Evolutionary conservation across 2,329 filamentous ascomycete genomes (phyloP), one percentile per base, ranked within the genome.

Genomic region (Claviceps fusiformis): DNA sequence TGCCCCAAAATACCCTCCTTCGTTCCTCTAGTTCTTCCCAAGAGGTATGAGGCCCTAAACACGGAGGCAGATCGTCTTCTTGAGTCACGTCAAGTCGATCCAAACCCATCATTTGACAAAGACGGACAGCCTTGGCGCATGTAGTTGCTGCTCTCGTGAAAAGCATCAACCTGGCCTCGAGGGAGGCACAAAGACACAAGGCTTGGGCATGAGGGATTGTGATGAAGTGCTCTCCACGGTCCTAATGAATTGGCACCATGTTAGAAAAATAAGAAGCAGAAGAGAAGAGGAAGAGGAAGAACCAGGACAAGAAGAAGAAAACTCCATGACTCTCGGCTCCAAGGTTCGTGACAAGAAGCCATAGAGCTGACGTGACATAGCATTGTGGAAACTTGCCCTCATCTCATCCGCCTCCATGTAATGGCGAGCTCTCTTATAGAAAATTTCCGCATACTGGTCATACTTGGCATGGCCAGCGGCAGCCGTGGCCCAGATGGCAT

Each of bases 131-230:
- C 62, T 86, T 77, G 24, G 89, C 87, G 11, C 82, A 79, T 58
- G 87, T 95, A 73, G 95, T 81, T 74, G 89, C 90, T 1, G 91
- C 88, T 57, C 90, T 78, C 0, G 89, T 90, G 63, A 95, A 95
- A 61, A 85, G 82, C 78, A 95, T 87, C 60, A 79, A 78, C 65
- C 86, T 91, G 62, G 92, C 93, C 67, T 97, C 92, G 63, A 90
- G 89, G 1, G 79, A 82, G 3, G 81, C 78, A 44, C 90, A 78
- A 5, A 95, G 71, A 1, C 78, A 75, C 89, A 89, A 95, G 0
- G 87, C 76, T 66, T 96, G 92, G 13, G 85, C 86, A 65, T 93
- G 86, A 4, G 79, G 77, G n/a, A 95, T 66, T 0, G 83, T 88
- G 61, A 95, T 80, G 59, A 92, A 88, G 55, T 79, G 74, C 66